Base-by-base conservation (phyloP, 768 basidiomycete species). In the Phanerochaete sordida region DNA sequence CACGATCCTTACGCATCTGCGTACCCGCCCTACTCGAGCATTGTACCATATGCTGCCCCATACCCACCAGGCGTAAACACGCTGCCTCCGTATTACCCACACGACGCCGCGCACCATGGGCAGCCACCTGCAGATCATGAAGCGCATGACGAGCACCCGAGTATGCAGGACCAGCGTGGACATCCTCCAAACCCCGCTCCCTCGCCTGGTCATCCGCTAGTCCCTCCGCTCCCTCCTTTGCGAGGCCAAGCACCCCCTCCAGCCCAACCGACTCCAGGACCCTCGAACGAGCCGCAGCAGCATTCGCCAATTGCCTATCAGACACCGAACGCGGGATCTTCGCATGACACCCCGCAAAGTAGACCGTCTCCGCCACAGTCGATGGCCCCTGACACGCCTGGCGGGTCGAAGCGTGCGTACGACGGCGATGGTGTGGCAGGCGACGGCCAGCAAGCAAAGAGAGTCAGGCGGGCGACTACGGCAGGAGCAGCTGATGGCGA, bases 371-470 rank as follows among this genome's bases (percentile, higher is more conserved):
- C 37, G 23, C 7, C 7, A n/a, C 35, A 39, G 13, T 31, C 28
- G 31, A 27, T 50, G 30, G 46, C 45, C 24, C 47, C 16, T 30
- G 27, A 27, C 15, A 19, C 44, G 31, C 46, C 37, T 11, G 33
- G 35, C 13, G 39, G 52, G 23, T 26, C 55, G 24, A 61, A 62
- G 61, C 61, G 61, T n/a, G 47, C 35, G 43, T 33, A 56, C 23
- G 47, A 50, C 7, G 21, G 33, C 24, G 37, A 30, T 31, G 56
- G 60, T 1, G 5, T 55, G 15, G 46, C 26, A 21, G 56, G 54
- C 28, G 61, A 62, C 11, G 52, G n/a, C 8, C 49, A 56, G 16
- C 24, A 57, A 60, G 59, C 56, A 59, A 58, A 27, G 67, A 66
- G 30, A 59, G 62, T 59, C 64, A 68, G 54, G 23, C 43, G 13